Conservation (phyloP, 768 basidiomycete genomes). For the Agrocybe praecox region DNA sequence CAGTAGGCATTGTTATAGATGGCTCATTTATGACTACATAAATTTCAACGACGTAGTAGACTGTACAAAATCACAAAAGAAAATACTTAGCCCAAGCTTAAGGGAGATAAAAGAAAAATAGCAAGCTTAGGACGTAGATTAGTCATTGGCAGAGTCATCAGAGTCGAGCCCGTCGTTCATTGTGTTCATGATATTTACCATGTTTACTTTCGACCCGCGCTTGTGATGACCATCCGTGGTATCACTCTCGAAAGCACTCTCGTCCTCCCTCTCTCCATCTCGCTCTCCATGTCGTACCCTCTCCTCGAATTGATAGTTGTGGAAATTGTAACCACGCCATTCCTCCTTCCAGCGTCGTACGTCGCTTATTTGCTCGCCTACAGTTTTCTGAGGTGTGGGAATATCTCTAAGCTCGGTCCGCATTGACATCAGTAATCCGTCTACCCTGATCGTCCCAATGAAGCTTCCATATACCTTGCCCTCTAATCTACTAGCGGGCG, state of each 20-base stretch:
- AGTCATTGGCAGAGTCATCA: too few relatives aligned
- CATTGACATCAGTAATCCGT: conserved; percentile 15
- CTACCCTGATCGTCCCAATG: conserved; percentile 17
- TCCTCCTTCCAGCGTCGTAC: conserved; percentile 22
- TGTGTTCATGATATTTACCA: background rate
- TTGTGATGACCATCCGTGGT: conserved; percentile 5
- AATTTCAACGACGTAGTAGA: too few relatives aligned
- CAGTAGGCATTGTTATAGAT: too few relatives aligned
- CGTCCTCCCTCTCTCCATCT: conserved; percentile 14
- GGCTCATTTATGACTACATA: too few relatives aligned
- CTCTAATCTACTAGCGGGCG: too few relatives aligned
- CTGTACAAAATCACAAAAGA: too few relatives aligned
- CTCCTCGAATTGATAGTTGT: too few relatives aligned
- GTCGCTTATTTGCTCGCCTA: background rate
- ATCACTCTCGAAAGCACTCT: conserved; percentile 16
- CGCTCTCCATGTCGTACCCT: too few relatives aligned
- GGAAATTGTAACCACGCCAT: conserved; percentile 15
- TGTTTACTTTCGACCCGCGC: background rate
- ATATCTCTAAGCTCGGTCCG: background rate
- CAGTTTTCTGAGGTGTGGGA: background rate
- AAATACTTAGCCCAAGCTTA: too few relatives aligned
- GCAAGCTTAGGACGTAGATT: too few relatives aligned
- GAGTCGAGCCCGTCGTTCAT: background rate
- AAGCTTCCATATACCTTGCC: conserved; percentile 15
- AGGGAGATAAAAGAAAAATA: too few relatives aligned